These are phyloP conservation scores for Leccinum solheimii DNA, from an alignment of 1,284 basidiomycete genomes.

Conservation along the genomic window DNA sequence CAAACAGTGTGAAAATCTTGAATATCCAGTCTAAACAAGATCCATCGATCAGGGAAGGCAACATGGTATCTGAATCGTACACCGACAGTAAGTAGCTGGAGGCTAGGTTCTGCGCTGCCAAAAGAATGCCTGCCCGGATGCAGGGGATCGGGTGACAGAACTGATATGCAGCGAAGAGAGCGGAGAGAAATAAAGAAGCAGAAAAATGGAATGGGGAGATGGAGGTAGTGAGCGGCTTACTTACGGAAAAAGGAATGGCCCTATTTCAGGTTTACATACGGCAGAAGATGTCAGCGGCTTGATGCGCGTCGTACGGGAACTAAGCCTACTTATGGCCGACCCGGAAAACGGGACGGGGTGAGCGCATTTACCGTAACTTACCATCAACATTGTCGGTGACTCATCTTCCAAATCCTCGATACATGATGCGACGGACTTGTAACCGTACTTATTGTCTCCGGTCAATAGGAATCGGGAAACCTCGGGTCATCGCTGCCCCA, in stretches of 20 bases:
- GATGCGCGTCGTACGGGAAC: not conserved
- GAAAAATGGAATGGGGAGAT: not conserved
- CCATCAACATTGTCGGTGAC: not conserved
- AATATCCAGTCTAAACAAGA: not conserved
- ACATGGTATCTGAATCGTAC: not conserved
- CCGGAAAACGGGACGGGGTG: not conserved
- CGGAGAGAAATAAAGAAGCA: not conserved
- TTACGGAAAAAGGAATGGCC: not conserved
- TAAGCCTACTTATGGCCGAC: not conserved
- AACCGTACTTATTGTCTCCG: not conserved
- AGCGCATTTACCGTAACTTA: not conserved
- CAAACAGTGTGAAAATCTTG: not conserved
- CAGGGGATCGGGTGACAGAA: not conserved
- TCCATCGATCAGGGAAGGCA: not conserved
- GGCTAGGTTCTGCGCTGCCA: not conserved
- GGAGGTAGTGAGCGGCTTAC: not conserved
- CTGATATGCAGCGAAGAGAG: not conserved
- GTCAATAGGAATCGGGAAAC: not conserved
- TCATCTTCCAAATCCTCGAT: not conserved
- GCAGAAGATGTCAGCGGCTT: not conserved
- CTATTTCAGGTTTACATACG: not conserved
- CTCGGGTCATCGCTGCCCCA: not conserved
- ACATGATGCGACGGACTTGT: not conserved
- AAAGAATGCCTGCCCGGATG: not conserved
- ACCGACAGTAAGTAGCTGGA: not conserved